phyloP scores from a whole-genome alignment of 2,329 filamentous ascomycete genomes.

The Cyclaneusma minus region DNA sequence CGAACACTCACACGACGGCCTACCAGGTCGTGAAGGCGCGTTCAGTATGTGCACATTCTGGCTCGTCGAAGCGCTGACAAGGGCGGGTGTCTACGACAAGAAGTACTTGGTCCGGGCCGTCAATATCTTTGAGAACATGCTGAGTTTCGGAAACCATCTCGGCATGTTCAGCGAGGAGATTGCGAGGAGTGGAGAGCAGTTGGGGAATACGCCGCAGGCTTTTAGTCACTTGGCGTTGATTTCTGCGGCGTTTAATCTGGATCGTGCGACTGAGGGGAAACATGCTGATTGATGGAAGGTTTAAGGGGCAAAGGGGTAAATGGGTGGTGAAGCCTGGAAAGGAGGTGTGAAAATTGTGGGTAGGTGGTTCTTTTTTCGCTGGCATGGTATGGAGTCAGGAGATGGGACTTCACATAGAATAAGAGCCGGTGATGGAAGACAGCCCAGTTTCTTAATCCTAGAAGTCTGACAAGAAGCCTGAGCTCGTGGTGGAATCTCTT shows the following conservation, averaged over 20 bases:
- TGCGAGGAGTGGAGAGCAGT: slow-evolving; percentile 56
- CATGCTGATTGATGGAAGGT: too few relatives aligned
- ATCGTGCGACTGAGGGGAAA: slow-evolving; percentile 27
- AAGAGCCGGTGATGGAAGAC: too few relatives aligned
- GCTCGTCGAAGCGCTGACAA: slow-evolving; percentile 64
- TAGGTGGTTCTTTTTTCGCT: too few relatives aligned
- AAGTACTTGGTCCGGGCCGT: slow-evolving; percentile 47
- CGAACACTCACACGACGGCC: slow-evolving; percentile 52
- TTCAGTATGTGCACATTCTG: slow-evolving; percentile 77
- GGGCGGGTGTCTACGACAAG: slow-evolving; percentile 48
- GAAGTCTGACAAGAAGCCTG: too few relatives aligned
- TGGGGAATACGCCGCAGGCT: slow-evolving; percentile 67
- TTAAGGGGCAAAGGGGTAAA: neutral
- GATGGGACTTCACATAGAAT: too few relatives aligned
- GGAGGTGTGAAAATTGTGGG: too few relatives aligned
- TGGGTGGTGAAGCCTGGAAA: neutral
- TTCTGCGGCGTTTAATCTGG: slow-evolving; percentile 63
- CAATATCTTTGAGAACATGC: slow-evolving; percentile 63
- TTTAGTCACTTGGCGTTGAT: slow-evolving; percentile 65
- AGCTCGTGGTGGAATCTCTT: too few relatives aligned
- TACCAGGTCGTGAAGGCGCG: slow-evolving; percentile 49
- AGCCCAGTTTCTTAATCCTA: too few relatives aligned
- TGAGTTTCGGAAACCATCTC: slow-evolving; percentile 61
- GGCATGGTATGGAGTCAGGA: too few relatives aligned
- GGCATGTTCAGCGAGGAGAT: slow-evolving; percentile 73